A percentile compares a stretch with the other conserved stretches of the same genome.
phyloP scores from a whole-genome alignment of 768 basidiomycete species.

The Boletus subparvulus region DNA sequence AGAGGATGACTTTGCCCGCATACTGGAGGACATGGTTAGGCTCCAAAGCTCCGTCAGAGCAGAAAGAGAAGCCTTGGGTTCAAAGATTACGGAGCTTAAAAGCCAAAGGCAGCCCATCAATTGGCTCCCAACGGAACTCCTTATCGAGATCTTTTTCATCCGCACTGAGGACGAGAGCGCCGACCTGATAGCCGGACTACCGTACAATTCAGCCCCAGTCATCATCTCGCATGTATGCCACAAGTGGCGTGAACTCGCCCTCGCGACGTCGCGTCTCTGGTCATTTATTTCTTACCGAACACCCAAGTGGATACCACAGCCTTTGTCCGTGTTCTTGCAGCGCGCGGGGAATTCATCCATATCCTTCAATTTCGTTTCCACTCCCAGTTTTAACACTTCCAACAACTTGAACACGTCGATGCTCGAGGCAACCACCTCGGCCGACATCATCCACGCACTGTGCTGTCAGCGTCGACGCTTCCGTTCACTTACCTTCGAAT shows the following conservation, averaged over 20 bases:
- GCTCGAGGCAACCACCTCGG: constrained; percentile 20
- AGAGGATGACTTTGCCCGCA: constrained; percentile 41
- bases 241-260: constrained; percentile 47
- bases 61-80: constrained; percentile 35
- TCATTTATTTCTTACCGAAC: constrained; percentile 35
- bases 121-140: constrained; percentile 51
- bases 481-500: constrained; percentile 36
- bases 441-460: constrained; percentile 26
- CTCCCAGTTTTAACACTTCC: constrained; percentile 8
- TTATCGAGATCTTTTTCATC: constrained; percentile 44
- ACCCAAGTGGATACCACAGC: constrained; percentile 20
- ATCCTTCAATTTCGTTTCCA: constrained; percentile 35
- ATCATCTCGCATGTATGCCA: constrained; percentile 49
- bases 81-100: constrained; percentile 35
- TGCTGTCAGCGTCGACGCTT: constrained; percentile 27
- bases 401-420: constrained; percentile 14
- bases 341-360: constrained; percentile 37
- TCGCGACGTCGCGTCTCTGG: constrained; percentile 48
- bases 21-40: constrained; percentile 41
- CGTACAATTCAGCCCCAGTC: constrained; percentile 37
- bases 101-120: constrained; percentile 46
- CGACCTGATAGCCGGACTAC: constrained; percentile 23
- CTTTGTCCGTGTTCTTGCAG: constrained; percentile 33
- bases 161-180: constrained; percentile 25
- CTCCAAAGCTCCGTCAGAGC: constrained; percentile 36